Base-by-base conservation (phyloP, 163 green algal genomes). In the Chlorella variabilis region DNA sequence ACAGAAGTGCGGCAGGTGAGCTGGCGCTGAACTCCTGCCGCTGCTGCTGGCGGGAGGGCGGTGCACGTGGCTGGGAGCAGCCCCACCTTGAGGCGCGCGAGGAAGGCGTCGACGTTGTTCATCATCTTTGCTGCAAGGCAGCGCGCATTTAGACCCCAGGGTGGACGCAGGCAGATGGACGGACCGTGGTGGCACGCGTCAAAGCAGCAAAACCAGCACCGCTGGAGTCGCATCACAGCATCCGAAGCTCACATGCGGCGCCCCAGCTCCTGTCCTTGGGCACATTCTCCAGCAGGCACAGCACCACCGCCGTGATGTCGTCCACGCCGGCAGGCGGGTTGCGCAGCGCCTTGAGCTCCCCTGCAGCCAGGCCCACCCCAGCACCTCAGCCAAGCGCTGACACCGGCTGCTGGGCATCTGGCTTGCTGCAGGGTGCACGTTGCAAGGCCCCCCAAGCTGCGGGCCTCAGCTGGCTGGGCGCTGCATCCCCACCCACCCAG, bases 271-370 rank as follows among this genome's bases (percentile, higher is more conserved):
- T 76, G 86, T 98, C 96, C 85, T 92, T 61, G n/a, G 66, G 66
- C 48, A 71, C 71, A 56, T 94, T 95, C 17, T 89, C 92, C 23
- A 92, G 88, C 25, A 93, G 91, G 20, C 92, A 96, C 45, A 98
- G 91, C 49, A 97, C 87, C 89, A 98, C 95, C 8, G 90, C 88
- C 13, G 94, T 92, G 8, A 95, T 92, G 67, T 91, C 83, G 49
- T 98, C 94, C 17, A 98, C 91, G 76, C 97, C 94, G 0, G 89
- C 89, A 15, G 94, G 91, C 25, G 96, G 96, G 58, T 87, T 96
- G 29, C 91, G 91, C 81, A 98, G 98, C 2, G 92, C 96, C 86
- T 98, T 98, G 69, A 98, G 90, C 90, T 98, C 96, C 56, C 94
- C 95, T 34, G 98, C 83, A 73, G 1, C 29, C 15, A 4, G 54